These are phyloP conservation scores for Mortierella sp. DNA, from an alignment of 371 early-diverging fungal species.

Conservation along the genomic window DNA sequence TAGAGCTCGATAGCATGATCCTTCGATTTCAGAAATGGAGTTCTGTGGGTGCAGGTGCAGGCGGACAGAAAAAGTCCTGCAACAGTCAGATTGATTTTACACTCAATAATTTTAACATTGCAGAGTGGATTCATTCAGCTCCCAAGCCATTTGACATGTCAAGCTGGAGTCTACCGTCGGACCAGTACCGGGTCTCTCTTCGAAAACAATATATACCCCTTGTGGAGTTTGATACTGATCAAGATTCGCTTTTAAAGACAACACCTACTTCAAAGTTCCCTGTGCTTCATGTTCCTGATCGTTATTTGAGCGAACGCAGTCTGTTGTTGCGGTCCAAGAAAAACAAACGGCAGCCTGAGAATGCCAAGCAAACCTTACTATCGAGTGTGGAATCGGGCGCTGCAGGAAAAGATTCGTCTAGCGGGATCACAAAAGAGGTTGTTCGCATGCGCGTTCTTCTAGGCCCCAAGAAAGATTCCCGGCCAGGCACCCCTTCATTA, in stretches of 20 bases:
- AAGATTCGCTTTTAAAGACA: conserved; percentile 36
- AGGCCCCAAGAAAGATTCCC: conserved; percentile 30
- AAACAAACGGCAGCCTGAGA: conserved; percentile 14
- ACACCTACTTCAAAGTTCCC: conserved; percentile 34
- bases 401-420: neutral
- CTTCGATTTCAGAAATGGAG: conserved; percentile 58
- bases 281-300: conserved; percentile 27
- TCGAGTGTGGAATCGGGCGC: conserved; percentile 7
- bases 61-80: conserved; percentile 28
- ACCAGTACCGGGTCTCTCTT: conserved; percentile 33
- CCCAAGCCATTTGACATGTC: conserved; percentile 20
- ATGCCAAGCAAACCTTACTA: neutral
- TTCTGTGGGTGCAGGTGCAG: neutral
- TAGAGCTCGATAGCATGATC: conserved; percentile 58
- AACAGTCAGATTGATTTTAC: conserved; percentile 47
- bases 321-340: conserved; percentile 18
- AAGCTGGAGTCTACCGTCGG: conserved; percentile 6
- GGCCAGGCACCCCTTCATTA: conserved; percentile 11
- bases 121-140: conserved; percentile 52
- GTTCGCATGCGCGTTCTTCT: conserved; percentile 41
- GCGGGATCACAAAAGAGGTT: conserved; percentile 23
- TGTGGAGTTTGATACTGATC: conserved; percentile 48
- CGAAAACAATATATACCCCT: conserved; percentile 51
- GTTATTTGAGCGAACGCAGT: conserved; percentile 37
- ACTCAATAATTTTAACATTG: conserved; percentile 40